Evolutionary conservation across 2,329 filamentous ascomycete genomes (phyloP), one percentile per base, ranked within the genome.

Genomic region (Aspergillus novoparasiticus): DNA sequence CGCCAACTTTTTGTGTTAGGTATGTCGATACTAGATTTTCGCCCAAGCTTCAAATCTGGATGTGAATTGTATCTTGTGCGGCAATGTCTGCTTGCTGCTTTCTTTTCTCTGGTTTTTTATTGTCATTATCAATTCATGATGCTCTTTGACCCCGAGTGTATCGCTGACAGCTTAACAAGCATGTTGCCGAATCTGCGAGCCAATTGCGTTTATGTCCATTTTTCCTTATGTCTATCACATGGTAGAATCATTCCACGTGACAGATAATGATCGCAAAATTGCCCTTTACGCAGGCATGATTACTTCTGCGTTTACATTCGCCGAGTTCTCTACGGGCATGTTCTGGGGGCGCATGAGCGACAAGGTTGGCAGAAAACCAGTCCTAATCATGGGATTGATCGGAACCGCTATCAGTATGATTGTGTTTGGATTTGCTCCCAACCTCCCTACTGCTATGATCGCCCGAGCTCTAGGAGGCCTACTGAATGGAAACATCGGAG

Each of bases 201-300:
- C 95, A 58, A 98, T 99, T 78, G 95, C 95, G 6, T 98, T 99
- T 84, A 98, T 97, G 93, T 97, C 94, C 59, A 97, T 98, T 71
- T 98, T 99, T 76, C 95, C 95, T 1, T 99, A 98, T 79, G 93
- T 96, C 71, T 98, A 97, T 82, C 94, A 91, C 83, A 98, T 99
- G 95, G 90, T 98, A 71, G 85, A 93, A 72, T 93, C 93, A 65
- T 98, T 98, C 80, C 84, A 91, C 73, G 89, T 97, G 75, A 92
- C 93, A 66, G 84, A 92, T 54, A 88, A 93, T 74, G 84, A 90
- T 66, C 89, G 86, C 71, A 88, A 91, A 75, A 96, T 97, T 70
- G 92, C 94, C 16, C 87, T 97, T 61, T 98, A 97, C 78, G 93
- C 93, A 30, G 94, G 95, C 72, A 92, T 97, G 88, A 93, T 98